phyloP scores from a whole-genome alignment of 2,329 filamentous ascomycete genomes.

The Pseudocercospora crystallina region DNA sequence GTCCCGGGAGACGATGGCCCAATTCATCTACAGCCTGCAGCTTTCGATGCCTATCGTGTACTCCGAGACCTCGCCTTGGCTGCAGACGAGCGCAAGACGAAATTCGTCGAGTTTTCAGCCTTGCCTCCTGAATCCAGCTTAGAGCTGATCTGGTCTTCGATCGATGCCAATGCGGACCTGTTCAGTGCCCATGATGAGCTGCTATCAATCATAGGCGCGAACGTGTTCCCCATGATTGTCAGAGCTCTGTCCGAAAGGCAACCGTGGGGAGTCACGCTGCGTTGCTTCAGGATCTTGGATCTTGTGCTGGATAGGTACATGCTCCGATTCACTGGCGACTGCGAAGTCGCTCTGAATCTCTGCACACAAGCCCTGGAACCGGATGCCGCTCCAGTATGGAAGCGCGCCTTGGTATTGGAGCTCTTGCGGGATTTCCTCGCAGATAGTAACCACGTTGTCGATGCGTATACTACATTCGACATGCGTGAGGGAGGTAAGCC shows the following conservation, averaged over 20 bases:
- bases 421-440: conserved; percentile 82
- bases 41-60: conserved; percentile 81
- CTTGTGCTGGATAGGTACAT: conserved; percentile 78
- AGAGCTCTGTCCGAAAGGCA: conserved; percentile 74
- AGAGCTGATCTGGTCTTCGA: conserved; percentile 86
- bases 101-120: conserved; percentile 76
- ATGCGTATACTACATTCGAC: conserved; percentile 81
- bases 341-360: conserved; percentile 76
- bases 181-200: conserved; percentile 80
- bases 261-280: conserved; percentile 77
- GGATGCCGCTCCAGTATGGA: conserved; percentile 77
- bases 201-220: conserved; percentile 70
- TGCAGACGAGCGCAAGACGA: conserved; percentile 78
- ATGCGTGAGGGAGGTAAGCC: conserved; percentile 68
- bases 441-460: conserved; percentile 73
- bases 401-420: conserved; percentile 85
- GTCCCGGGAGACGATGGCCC: conserved; percentile 65
- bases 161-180: conserved; percentile 80
- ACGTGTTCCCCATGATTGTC: conserved; percentile 81
- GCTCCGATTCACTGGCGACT: conserved; percentile 71
- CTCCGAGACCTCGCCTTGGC: conserved; percentile 88
- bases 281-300: conserved; percentile 79
- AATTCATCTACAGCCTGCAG: conserved; percentile 69
- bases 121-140: conserved; percentile 81
- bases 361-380: conserved; percentile 86